A percentile compares a stretch with the other conserved stretches of the same genome.
These are phyloP conservation scores for Aspergillus mulundensis DNA, from an alignment of 495 filamentous ascomycete genomes.

Conservation along the genomic window DNA sequence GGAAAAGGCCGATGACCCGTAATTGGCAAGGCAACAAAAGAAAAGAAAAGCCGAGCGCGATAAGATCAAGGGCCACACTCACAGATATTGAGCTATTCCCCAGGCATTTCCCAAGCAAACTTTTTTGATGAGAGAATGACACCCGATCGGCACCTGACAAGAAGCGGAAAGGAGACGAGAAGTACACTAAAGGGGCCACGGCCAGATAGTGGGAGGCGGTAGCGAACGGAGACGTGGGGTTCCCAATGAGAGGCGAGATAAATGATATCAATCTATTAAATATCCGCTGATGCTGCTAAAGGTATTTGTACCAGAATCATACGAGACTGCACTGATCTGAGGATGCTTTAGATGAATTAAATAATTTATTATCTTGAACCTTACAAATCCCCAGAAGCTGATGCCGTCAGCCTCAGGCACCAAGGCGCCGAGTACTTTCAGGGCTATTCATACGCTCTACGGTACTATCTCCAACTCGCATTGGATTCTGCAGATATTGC, in stretches of 20 bases:
- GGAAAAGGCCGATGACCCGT: conserved; percentile 7
- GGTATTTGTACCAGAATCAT: not conserved
- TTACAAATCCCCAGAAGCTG: not conserved
- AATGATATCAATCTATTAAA: not conserved
- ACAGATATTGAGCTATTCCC: conserved; percentile 10
- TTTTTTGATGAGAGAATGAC: conserved; percentile 18
- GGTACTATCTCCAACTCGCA: not conserved
- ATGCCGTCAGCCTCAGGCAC: not conserved
- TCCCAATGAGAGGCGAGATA: not conserved
- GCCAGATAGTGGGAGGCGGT: not conserved
- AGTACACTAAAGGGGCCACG: conserved; percentile 1
- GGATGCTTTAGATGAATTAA: not conserved
- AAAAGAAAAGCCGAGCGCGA: not conserved
- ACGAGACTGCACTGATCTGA: not conserved
- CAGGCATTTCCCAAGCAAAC: conserved; percentile 20
- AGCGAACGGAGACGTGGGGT: conserved; percentile 10
- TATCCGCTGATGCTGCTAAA: not conserved
- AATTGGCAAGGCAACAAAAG: not conserved
- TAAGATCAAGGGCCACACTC: conserved; percentile 10
- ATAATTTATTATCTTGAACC: not conserved
- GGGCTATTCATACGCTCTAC: not conserved
- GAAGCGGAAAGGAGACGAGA: conserved; percentile 10
- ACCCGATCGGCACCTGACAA: conserved; percentile 20
- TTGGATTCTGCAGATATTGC: not conserved
- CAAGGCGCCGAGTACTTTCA: not conserved